Evolutionary conservation across 2,329 filamentous ascomycete genomes (phyloP).

Genomic region (Diaporthe ilicicola): DNA sequence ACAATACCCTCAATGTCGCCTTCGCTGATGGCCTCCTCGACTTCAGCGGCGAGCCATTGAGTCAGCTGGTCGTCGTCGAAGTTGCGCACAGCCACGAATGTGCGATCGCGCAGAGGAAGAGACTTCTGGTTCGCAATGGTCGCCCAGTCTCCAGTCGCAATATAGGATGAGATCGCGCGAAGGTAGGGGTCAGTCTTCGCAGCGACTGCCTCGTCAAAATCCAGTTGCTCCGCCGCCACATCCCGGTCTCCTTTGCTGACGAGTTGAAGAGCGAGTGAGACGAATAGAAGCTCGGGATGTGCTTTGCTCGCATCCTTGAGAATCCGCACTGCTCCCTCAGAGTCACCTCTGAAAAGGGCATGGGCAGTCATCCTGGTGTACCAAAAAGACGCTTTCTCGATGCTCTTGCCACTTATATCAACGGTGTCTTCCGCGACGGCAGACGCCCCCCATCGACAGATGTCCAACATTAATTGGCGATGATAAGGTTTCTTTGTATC

Average conservation of each 20-base stretch:
- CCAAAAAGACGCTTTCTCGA: constrained; percentile 60
- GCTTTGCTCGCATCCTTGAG: constrained; percentile 72
- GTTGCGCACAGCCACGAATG: constrained; percentile 76
- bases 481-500: constrained; percentile 73
- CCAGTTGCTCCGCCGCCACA: constrained; percentile 58
- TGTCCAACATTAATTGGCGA: constrained; percentile 77
- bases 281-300: constrained; percentile 72
- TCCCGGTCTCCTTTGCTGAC: constrained; percentile 60
- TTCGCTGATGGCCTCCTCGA: constrained; percentile 65
- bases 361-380: constrained; percentile 81
- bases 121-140: constrained; percentile 77
- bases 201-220: constrained; percentile 66
- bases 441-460: constrained; percentile 78
- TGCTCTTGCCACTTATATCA: constrained; percentile 49
- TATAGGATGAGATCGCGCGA: constrained; percentile 79
- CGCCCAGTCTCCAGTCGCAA: constrained; percentile 80
- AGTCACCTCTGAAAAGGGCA: constrained; percentile 77
- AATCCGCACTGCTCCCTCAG: constrained; percentile 72
- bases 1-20: constrained; percentile 82
- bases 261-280: constrained; percentile 72
- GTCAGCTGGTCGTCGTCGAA: constrained; percentile 69
- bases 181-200: constrained; percentile 80
- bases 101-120: constrained; percentile 77
- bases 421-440: constrained; percentile 71
- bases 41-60: constrained; percentile 73